Conservation (phyloP, 495 filamentous ascomycete genomes). For the Penicillium coprophilum region DNA sequence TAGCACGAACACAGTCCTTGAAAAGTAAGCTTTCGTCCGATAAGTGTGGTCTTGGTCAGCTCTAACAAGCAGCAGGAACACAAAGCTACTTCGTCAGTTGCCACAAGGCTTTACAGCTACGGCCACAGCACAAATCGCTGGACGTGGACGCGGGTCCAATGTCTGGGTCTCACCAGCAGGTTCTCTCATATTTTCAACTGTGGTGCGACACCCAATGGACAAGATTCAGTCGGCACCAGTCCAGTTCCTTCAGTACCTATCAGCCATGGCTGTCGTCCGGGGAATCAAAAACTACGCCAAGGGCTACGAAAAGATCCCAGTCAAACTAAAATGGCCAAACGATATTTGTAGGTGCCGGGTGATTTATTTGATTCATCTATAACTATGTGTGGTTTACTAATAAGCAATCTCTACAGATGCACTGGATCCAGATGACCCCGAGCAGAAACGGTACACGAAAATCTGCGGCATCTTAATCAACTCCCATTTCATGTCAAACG, state of each 20-base stretch:
- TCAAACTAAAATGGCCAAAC: slow-evolving; percentile 97
- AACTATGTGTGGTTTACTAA: neutral
- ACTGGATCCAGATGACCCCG: slow-evolving; percentile 62
- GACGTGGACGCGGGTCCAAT: slow-evolving; percentile 87
- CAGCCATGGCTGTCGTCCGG: slow-evolving; percentile 84
- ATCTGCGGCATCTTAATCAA: slow-evolving; percentile 94
- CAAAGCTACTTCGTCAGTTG: slow-evolving; percentile 68
- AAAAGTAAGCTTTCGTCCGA: slow-evolving; percentile 59
- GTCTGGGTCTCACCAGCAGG: slow-evolving; percentile 94
- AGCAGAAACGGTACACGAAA: slow-evolving; percentile 71
- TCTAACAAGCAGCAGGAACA: slow-evolving; percentile 59
- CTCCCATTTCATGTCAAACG: slow-evolving; percentile 71
- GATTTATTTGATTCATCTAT: neutral
- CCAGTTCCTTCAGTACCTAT: slow-evolving; percentile 91
- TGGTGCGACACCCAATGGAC: slow-evolving; percentile 75
- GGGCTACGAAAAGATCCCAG: slow-evolving; percentile 70
- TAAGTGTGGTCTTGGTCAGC: neutral
- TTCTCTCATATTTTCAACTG: slow-evolving; percentile 79
- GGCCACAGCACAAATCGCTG: slow-evolving; percentile 88
- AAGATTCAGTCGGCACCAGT: slow-evolving; percentile 74
- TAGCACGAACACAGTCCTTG: slow-evolving; percentile 91
- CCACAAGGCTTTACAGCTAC: slow-evolving; percentile 83
- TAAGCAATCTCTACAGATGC: slow-evolving; percentile 54
- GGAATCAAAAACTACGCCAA: slow-evolving; percentile 78
- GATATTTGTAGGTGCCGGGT: slow-evolving; percentile 64